Evolutionary conservation across 2,329 filamentous ascomycete genomes (phyloP), one percentile per base, ranked within the genome.

Genomic region (Verticillium alfalfae): DNA sequence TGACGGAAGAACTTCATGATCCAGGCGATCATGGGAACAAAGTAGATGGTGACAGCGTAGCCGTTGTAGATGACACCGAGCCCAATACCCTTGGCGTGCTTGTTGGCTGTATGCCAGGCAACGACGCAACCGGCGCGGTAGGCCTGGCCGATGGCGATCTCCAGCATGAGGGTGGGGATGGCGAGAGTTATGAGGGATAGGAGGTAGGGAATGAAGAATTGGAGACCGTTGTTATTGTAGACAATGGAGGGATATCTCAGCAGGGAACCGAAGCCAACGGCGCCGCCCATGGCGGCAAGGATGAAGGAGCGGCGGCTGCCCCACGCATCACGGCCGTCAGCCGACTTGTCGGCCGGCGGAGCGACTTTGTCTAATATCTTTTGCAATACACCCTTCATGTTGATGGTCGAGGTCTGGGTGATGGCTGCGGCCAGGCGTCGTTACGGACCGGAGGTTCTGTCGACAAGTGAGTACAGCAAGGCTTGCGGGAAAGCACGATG

Each of bases 61-160:
- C 80, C 78, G 59, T 82, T 79, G 58, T 83, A 76, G 10, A 84
- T 75, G 16, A 80, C 76, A 0, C 77, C 79, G 34, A 85, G 68
- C 0, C 83, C 83, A 1, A 82, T 77, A 2, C 82, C 83, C 67
- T 81, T 83, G 6, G 83, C 70, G 5, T 81, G 74, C 34, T 72
- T 68, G 66, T 83, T 78, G 59, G 83, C 73, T 39, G 79, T 81
- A 66, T 80, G 78, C 67, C 74, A 84, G 0, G 82, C 80, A 39
- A 83, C 77, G n/a, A 82, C 78, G 1, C 75, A 77, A 15, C 81
- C 81, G 34, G 79, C 80, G 3, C 82, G 80, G 64, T 84, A 84
- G 1, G 81, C 81, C 63, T 84, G 89, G 58, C 91, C 91, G 39
- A 90, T 90, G 38, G 88, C 88, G 59, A 84, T 82, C 65, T 85